Evolutionary conservation across 192 early-diverging fungal species (phyloP).

Genomic region (Pilaira anomala): DNA sequence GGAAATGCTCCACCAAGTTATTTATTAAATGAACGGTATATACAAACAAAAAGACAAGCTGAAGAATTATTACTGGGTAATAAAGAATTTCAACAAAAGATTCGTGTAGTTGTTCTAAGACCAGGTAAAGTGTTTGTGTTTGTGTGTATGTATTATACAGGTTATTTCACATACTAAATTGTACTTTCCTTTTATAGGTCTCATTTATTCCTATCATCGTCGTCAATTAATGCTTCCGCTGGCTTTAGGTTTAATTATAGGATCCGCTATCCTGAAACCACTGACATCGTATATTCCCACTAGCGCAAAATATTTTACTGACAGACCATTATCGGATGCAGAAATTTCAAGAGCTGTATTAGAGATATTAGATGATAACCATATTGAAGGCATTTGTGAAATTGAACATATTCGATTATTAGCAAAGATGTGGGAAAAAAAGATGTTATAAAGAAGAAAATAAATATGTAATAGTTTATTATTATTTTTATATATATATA

Average conservation of each 20-base stretch:
- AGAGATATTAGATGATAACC: constrained; percentile 15
- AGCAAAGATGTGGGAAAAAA: constrained; percentile 17
- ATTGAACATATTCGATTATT: constrained; percentile 18
- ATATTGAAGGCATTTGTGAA: constrained; percentile 14
- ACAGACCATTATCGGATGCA: constrained; percentile 21
- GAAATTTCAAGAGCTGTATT: constrained; percentile 14
- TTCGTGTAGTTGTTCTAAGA: constrained; percentile 20
- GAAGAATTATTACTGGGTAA: constrained; percentile 16
- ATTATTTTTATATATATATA: constrained; percentile 3
- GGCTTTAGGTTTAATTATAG: constrained; percentile 14
- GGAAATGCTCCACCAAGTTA: constrained; percentile 20
- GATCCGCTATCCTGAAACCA: constrained; percentile 14
- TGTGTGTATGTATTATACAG: too few relatives aligned
- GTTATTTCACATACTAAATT: not conserved
- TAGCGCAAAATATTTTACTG: constrained; percentile 6
- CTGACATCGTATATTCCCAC: constrained; percentile 21
- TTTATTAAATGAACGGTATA: constrained; percentile 20
- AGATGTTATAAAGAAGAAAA: not conserved
- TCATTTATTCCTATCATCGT: constrained; percentile 23
- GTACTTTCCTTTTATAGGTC: constrained; percentile 1
- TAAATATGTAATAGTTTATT: not conserved
- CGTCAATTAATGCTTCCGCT: constrained; percentile 23
- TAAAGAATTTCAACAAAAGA: constrained; percentile 15
- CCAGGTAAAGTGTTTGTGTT: constrained; percentile 20
- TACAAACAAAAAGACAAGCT: constrained; percentile 24